Percentiles rank a stretch among this genome's conserved stretches.
phyloP scores from a whole-genome alignment of 768 basidiomycete species.

The Tulasnella sp. region DNA sequence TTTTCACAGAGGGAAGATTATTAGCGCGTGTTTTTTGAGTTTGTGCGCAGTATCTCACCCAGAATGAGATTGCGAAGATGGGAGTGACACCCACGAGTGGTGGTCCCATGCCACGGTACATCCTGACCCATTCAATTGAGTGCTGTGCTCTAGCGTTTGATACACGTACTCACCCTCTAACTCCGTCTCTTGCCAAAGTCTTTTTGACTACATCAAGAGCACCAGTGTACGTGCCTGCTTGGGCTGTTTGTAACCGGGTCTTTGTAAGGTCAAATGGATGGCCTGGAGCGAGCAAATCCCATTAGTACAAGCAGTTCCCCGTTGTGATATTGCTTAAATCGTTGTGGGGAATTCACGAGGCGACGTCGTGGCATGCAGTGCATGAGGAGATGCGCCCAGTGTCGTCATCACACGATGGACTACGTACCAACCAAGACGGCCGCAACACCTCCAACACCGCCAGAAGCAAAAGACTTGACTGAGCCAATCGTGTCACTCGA shows the following conservation, averaged over 20 bases:
- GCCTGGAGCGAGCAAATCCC: slow-evolving; percentile 50
- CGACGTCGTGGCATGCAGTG: neutral
- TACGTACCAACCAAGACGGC: slow-evolving; percentile 81
- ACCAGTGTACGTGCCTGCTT: slow-evolving; percentile 77
- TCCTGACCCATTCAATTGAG: slow-evolving; percentile 29
- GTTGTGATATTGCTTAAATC: no score
- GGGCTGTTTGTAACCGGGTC: slow-evolving; percentile 88
- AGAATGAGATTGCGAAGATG: slow-evolving; percentile 96
- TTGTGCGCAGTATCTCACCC: slow-evolving; percentile 48
- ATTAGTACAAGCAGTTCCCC: no score
- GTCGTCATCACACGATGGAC: neutral
- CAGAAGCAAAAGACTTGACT: slow-evolving; percentile 80
- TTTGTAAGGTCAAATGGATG: slow-evolving; percentile 98
- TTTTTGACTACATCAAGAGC: slow-evolving; percentile 89
- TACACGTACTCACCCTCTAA: slow-evolving; percentile 51
- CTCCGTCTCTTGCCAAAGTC: slow-evolving; percentile 80
- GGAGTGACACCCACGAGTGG: slow-evolving; percentile 92
- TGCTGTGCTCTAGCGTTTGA: neutral
- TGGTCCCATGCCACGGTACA: slow-evolving; percentile 90
- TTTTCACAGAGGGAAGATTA: neutral
- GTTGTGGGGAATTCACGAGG: neutral
- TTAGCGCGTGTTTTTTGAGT: neutral
- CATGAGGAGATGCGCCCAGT: neutral
- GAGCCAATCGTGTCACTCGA: slow-evolving; percentile 27
- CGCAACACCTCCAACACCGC: slow-evolving; percentile 80